A percentile compares a stretch with the other conserved stretches of the same genome.
These are phyloP conservation scores for Scytalidium lignicola DNA, from an alignment of 2,329 filamentous ascomycete species.

Conservation along the genomic window DNA sequence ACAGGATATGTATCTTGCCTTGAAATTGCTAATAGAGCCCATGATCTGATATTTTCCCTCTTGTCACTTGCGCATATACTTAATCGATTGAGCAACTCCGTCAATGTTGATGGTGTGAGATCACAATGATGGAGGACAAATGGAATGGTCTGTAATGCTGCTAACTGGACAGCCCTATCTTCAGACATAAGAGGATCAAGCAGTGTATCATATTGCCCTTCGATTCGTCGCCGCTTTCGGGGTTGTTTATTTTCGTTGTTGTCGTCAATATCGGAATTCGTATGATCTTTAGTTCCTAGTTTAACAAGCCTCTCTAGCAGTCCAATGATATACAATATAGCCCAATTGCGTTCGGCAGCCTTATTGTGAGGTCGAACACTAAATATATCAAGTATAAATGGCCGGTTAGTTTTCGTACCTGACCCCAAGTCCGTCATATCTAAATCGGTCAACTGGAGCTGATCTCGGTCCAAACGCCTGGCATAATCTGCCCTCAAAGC, in stretches of 20 bases:
- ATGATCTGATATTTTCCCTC: conserved; percentile 60
- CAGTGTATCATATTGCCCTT: conserved; percentile 18
- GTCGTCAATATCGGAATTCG: conserved; percentile 6
- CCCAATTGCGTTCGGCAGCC: conserved; percentile 56
- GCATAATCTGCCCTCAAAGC: conserved; percentile 75
- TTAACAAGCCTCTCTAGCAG: conserved; percentile 41
- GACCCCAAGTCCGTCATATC: conserved; percentile 34
- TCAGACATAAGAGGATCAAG: conserved; percentile 19
- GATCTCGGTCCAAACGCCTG: conserved; percentile 62
- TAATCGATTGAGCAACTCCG: conserved; percentile 53
- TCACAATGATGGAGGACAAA: conserved; percentile 42
- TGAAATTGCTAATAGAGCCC: conserved; percentile 79
- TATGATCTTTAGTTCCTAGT: conserved; percentile 6
- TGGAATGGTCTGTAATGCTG: conserved; percentile 47
- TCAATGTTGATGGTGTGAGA: conserved; percentile 46
- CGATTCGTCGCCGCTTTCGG: conserved; percentile 25
- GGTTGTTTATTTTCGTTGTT: conserved; percentile 14
- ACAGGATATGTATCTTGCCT: conserved; percentile 51
- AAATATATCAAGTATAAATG: conserved; percentile 46
- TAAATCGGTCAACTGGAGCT: conserved; percentile 75
- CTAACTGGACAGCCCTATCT: conserved; percentile 16
- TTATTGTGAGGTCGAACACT: conserved; percentile 47
- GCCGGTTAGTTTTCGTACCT: conserved; percentile 3
- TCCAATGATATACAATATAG: conserved; percentile 52
- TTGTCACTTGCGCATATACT: conserved; percentile 62